phyloP scores from a whole-genome alignment of 129 eudicot species.

The Logfia minima region DNA sequence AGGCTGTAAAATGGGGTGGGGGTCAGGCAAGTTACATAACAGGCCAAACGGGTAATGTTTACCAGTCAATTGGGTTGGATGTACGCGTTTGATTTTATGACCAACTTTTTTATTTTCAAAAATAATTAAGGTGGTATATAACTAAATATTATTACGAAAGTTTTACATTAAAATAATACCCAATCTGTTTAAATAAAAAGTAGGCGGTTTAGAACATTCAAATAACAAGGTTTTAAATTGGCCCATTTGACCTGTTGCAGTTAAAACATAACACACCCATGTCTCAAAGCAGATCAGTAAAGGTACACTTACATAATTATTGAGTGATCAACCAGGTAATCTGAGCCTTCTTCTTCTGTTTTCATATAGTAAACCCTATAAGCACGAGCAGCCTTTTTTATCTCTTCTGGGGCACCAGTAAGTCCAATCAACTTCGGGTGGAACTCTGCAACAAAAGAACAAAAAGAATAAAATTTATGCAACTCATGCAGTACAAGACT shows the following conservation, averaged over 20 bases:
- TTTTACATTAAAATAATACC: no score
- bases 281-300: background rate
- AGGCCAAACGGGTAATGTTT: background rate
- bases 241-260: background rate
- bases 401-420: conserved; percentile 76
- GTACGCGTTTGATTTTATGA: no score
- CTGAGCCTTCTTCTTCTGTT: conserved; percentile 92
- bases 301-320: conserved; percentile 67
- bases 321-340: conserved; percentile 94
- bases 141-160: no score
- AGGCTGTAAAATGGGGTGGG: background rate
- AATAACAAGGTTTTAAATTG: background rate
- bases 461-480: background rate
- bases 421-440: conserved; percentile 90
- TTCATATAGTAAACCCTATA: conserved; percentile 94
- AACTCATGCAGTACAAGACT: background rate
- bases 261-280: background rate
- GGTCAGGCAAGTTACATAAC: background rate
- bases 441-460: conserved; percentile 58
- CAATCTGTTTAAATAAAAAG: no score
- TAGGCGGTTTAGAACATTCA: no score
- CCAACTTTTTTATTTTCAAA: no score
- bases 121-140: no score
- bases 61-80: background rate
- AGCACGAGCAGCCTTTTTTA: conserved; percentile 85